Base-by-base conservation (phyloP, 805 yeast species). In the Candida golubevii region DNA sequence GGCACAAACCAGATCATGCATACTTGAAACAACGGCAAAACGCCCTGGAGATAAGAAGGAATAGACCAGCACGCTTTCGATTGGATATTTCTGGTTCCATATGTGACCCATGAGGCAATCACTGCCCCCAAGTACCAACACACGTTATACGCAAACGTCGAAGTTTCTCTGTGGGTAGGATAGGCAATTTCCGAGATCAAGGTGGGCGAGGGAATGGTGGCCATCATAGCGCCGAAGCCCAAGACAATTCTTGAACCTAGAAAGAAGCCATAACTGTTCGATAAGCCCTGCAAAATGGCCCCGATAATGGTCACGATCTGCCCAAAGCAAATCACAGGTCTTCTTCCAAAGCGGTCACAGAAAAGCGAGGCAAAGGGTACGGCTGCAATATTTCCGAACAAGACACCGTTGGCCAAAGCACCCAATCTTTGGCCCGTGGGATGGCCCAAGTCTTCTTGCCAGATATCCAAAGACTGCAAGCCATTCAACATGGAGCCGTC, bases 41-140 rank as follows among this genome's bases (percentile, higher is more conserved):
- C 55, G 35, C 73, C 77, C 60, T 79, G 84, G 35, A 79, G 47
- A 40, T 67, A 67, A 10, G 79, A 67, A 33, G 84, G 83, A 43
- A 78, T 63, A 61, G 79, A 74, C 83, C 83, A 79, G 26, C 72
- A 62, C 67, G 51, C 50, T 29, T 41, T 44, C n/a, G 45, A 29
- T 12, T 31, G 12, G n/a, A 49, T 27, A 14, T 54, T 48, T 41
- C 67, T 59, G 13, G 78, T 65, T 55, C 80, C 82, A 50, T 65
- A 75, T 3, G 78, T 66, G 39, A 71, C 67, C 76, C 78, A 72
- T 26, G 78, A 75, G 7, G 81, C 77, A 38, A 77, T 57, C 44
- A 75, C 56, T n/a, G 79, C 78, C 37, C 82, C 82, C 33, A 75
- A 53, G 51, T 73, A 75, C 80, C 79, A 76, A 48, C 71, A 69